Base-by-base conservation (phyloP, 148 eudicot species). In the Chenopodium berlandieri region DNA sequence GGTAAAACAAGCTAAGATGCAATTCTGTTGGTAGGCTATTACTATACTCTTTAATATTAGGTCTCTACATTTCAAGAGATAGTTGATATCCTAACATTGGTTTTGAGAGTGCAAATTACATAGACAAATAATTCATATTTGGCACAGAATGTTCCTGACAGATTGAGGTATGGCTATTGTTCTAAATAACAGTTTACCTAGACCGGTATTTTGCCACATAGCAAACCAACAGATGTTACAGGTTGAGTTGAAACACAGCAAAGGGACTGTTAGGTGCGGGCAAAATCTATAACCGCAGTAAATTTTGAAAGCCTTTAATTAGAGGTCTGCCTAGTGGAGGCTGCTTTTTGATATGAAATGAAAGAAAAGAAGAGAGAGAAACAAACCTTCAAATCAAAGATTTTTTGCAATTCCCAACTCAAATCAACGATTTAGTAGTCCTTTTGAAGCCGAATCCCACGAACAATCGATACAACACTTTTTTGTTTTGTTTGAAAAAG, bases 91-190 rank as follows among this genome's bases (percentile, higher is more conserved):
- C 2, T 1, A 22, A 73, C 19, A 31, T 22, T 69, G n/a, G 9
- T 32, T 56, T 79, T 62, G 40, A 16, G 19, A 56, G 31, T 7
- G 31, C 71, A 44, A 34, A 31, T 22, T 47, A 40, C 40, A 69
- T 13, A 69, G 63, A 9, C 20, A 25, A 47, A 37, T 40, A 75
- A 71, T 37, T 79, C 40, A 62, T 87, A 93, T 97, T 94, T 95
- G 99, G 84, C 87, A 88, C 77, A 96, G 98, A 79, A 96, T 96
- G 84, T 87, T 92, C 85, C 83, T 89, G 80, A 96, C 94, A 52
- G 98, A 85, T 77, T 91, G 93, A 72, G 89, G 84, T 1, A 95
- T 94, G 71, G 99, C 98, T 75, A 96, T 95, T 58, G 88, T 77
- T 82, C 37, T 87, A 82, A 86, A 96, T 68, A 96, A 96, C 60